phyloP scores from a whole-genome alignment of 73 alveolate genomes.

The Paramecium sonneborni region DNA sequence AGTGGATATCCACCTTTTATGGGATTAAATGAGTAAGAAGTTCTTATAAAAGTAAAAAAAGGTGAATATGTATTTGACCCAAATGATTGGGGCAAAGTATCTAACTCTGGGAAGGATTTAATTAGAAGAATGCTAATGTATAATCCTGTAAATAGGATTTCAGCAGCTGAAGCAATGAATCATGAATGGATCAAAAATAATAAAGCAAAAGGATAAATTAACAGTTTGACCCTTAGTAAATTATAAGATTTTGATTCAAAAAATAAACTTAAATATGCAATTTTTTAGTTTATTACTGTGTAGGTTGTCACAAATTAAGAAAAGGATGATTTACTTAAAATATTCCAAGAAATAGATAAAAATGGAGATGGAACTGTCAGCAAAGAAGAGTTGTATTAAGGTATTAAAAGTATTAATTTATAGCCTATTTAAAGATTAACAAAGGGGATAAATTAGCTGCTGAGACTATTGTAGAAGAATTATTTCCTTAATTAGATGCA shows the following conservation, averaged over 20 bases:
- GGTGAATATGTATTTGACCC: constrained; percentile 56
- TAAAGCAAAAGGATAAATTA: constrained; percentile 14
- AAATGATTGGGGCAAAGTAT: constrained; percentile 29
- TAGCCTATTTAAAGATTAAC: background rate
- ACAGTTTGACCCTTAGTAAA: background rate
- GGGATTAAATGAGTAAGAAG: constrained; percentile 61
- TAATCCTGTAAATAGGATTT: constrained; percentile 32
- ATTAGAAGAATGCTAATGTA: constrained; percentile 45
- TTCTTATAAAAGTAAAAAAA: constrained; percentile 39
- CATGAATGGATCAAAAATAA: constrained; percentile 48
- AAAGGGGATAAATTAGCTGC: constrained; percentile 45
- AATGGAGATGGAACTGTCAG: constrained; percentile 59
- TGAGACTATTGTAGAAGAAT: constrained; percentile 17
- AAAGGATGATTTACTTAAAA: constrained; percentile 5
- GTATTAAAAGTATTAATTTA: background rate
- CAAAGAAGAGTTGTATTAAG: constrained; percentile 47
- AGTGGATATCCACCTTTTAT: constrained; percentile 71
- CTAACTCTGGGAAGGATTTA: constrained; percentile 64
- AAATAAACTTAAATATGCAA: constrained; percentile 53
- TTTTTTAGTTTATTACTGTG: constrained; percentile 20
- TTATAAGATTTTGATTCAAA: constrained; percentile 49
- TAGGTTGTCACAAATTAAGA: constrained; percentile 21
- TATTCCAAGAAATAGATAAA: constrained; percentile 18
- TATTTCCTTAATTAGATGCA: constrained; percentile 46
- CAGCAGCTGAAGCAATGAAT: constrained; percentile 55